phyloP scores from a whole-genome alignment of 192 early-diverging fungal genomes.

The Phycomyces blakesleeanus region DNA sequence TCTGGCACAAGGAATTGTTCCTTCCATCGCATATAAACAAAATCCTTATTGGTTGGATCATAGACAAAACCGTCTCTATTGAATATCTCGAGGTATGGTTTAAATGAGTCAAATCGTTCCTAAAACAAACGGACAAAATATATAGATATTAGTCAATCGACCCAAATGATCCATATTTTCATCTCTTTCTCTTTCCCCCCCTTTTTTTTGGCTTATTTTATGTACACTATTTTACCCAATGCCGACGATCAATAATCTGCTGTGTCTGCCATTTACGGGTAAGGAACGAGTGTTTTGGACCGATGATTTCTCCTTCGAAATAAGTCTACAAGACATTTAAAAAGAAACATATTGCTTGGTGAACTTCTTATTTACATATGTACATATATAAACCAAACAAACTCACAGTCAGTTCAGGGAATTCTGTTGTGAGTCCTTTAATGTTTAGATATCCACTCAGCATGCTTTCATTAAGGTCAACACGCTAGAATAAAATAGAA shows the following conservation, averaged over 20 bases:
- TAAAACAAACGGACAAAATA: conserved; percentile 20
- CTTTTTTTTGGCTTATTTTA: too few relatives aligned
- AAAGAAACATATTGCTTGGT: not conserved
- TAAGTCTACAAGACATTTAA: conserved; percentile 49
- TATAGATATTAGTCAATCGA: too few relatives aligned
- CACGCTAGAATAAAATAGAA: conserved; percentile 36
- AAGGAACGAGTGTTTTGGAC: conserved; percentile 68
- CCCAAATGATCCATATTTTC: too few relatives aligned
- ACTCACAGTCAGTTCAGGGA: conserved; percentile 64
- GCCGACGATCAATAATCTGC: conserved; percentile 65
- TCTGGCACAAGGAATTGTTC: conserved; percentile 88
- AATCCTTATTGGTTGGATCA: conserved; percentile 45
- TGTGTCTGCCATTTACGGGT: conserved; percentile 85
- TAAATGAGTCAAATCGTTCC: conserved; percentile 42
- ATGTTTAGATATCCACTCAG: conserved; percentile 84
- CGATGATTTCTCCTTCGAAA: conserved; percentile 89
- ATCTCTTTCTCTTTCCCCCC: too few relatives aligned
- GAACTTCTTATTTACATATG: not conserved
- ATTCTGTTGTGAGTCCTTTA: conserved; percentile 72
- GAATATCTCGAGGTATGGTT: conserved; percentile 44
- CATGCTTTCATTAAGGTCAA: conserved; percentile 67
- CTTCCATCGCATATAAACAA: conserved; percentile 91
- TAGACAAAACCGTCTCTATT: conserved; percentile 42
- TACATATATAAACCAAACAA: not conserved
- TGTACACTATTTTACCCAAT: conserved; percentile 68